phyloP scores from a whole-genome alignment of 495 filamentous ascomycete genomes.

The Aspergillus homomorphus region DNA sequence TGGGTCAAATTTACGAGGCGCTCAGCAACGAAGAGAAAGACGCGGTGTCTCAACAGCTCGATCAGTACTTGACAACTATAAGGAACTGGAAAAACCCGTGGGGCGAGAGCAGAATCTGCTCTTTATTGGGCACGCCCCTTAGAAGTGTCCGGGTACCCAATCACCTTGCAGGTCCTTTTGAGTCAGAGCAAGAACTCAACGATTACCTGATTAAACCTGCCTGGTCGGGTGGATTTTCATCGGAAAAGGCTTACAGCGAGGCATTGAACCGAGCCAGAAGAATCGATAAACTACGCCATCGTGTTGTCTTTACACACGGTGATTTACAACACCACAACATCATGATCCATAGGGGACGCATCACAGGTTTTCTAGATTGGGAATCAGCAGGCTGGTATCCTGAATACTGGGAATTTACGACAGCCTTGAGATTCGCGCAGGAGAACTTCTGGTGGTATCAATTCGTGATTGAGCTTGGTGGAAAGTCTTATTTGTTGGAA shows the following conservation, averaged over 20 bases:
- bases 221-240: conserved; percentile 19
- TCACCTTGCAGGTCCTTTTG: conserved; percentile 23
- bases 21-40: conserved; percentile 22
- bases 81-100: conserved; percentile 20
- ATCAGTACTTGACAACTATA: conserved; percentile 22
- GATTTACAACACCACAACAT: conserved; percentile 51
- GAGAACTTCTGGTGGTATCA: conserved; percentile 25
- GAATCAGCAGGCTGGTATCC: conserved; percentile 52
- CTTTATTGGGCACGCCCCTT: conserved; percentile 2
- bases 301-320: conserved; percentile 45
- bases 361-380: conserved; percentile 54
- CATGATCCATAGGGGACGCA: conserved; percentile 36
- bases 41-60: conserved; percentile 21
- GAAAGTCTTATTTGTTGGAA: conserved; percentile 18
- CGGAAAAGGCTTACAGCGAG: conserved; percentile 15
- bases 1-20: conserved; percentile 26
- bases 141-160: conserved; percentile 22
- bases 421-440: conserved; percentile 20
- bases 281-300: conserved; percentile 7
- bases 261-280: conserved; percentile 13
- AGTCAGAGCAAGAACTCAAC: conserved; percentile 21
- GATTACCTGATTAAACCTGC: conserved; percentile 20
- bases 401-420: conserved; percentile 55
- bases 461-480: conserved; percentile 21
- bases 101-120: conserved; percentile 1